A percentile compares a stretch with the other conserved stretches of the same genome.
Evolutionary conservation across 768 basidiomycete genomes (phyloP).

Genomic region (Auriculariales sp.): DNA sequence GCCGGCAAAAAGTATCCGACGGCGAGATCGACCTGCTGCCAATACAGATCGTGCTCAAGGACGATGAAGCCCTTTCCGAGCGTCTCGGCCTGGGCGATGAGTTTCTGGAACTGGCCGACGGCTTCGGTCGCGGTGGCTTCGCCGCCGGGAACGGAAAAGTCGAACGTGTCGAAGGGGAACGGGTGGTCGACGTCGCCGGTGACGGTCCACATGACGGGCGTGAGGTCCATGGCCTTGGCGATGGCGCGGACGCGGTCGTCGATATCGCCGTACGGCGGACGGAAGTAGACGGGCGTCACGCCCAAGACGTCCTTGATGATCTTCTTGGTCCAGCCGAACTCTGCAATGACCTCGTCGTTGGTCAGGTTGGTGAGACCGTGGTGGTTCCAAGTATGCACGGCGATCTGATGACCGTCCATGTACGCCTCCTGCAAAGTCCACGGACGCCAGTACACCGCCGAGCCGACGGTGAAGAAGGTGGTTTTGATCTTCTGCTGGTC

Average conservation of each 20-base stretch:
- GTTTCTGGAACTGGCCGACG: slow-evolving; percentile 47
- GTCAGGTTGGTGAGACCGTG: slow-evolving; percentile 53
- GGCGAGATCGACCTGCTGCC: slow-evolving; percentile 72
- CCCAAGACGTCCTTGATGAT: slow-evolving; percentile 71
- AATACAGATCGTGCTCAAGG: slow-evolving; percentile 76
- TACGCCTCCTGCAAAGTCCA: slow-evolving; percentile 58
- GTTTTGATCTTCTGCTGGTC: slow-evolving; percentile 48
- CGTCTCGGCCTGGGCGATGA: slow-evolving; percentile 44
- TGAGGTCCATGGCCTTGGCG: slow-evolving; percentile 65
- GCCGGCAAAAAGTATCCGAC: slow-evolving; percentile 77
- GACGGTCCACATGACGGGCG: slow-evolving; percentile 75
- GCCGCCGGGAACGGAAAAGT: slow-evolving; percentile 71
- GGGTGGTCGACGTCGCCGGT: slow-evolving; percentile 27
- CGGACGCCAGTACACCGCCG: slow-evolving; percentile 60
- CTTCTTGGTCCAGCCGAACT: slow-evolving; percentile 78
- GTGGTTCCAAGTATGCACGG: slow-evolving; percentile 54
- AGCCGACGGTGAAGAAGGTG: slow-evolving; percentile 83
- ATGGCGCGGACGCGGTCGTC: slow-evolving; percentile 82
- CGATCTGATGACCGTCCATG: slow-evolving; percentile 67
- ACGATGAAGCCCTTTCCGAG: slow-evolving; percentile 75
- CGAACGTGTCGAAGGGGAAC: slow-evolving; percentile 63
- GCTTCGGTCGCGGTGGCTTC: slow-evolving; percentile 40
- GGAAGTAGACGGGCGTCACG: slow-evolving; percentile 64
- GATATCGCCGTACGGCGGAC: slow-evolving; percentile 73
- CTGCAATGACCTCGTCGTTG: slow-evolving; percentile 74